Percentiles rank a stretch among this genome's conserved stretches.
phyloP scores from a whole-genome alignment of 768 basidiomycete genomes.

The Rhodotorula sphaerocarpa region DNA sequence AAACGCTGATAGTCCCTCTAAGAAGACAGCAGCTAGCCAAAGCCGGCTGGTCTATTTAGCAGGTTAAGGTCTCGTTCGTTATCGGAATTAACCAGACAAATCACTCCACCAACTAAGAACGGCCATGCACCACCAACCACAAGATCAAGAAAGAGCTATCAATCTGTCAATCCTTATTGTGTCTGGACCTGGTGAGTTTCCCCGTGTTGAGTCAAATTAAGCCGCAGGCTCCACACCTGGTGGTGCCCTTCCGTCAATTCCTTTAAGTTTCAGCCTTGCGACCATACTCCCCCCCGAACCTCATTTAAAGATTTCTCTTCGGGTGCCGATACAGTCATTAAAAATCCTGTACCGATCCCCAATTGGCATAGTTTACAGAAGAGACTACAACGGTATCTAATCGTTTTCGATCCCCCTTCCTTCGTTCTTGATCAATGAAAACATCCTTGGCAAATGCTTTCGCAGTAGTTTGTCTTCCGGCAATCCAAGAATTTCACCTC shows the following conservation, averaged over 20 bases:
- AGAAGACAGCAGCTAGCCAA: slow-evolving; percentile 68
- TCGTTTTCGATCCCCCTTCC: no score
- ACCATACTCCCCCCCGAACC: slow-evolving; percentile 70
- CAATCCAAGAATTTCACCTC: no score
- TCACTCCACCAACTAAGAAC: slow-evolving; percentile 86
- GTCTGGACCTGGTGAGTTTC: slow-evolving; percentile 73
- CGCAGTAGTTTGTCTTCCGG: no score
- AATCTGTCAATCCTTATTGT: slow-evolving; percentile 70
- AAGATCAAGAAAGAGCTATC: slow-evolving; percentile 77
- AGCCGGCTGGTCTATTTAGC: slow-evolving; percentile 78
- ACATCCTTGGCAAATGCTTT: no score
- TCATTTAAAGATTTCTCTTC: no score
- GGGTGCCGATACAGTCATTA: no score
- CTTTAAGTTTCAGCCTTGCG: slow-evolving; percentile 71
- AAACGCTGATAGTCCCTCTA: slow-evolving; percentile 76
- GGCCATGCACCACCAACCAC: slow-evolving; percentile 83
- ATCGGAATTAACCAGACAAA: slow-evolving; percentile 96
- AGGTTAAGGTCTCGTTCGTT: slow-evolving; percentile 89
- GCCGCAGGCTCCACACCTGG: slow-evolving; percentile 70
- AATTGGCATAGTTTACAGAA: no score
- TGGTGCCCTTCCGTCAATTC: slow-evolving; percentile 78
- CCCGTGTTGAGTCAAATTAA: slow-evolving; percentile 79
- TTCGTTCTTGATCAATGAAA: no score
- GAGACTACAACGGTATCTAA: no score
- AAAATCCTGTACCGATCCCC: no score